Percentiles rank a stretch among this genome's conserved stretches.
These are phyloP conservation scores for Zalerion maritima DNA, from an alignment of 495 filamentous ascomycete species.

Conservation along the genomic window DNA sequence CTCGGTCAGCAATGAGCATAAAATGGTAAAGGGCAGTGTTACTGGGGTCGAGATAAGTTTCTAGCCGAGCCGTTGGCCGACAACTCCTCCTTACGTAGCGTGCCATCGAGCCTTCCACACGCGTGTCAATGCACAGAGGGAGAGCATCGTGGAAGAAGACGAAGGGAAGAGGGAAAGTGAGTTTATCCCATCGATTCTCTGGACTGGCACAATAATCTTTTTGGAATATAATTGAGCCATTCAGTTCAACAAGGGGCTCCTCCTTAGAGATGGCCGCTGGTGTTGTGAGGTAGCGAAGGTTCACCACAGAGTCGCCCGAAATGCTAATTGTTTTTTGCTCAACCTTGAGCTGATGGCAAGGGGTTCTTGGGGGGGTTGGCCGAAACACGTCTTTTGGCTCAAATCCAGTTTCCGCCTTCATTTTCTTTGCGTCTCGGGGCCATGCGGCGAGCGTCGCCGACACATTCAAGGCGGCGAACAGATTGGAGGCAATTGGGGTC, in stretches of 20 bases:
- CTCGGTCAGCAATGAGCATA: slow-evolving; percentile 68
- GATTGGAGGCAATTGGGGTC: slow-evolving; percentile 43
- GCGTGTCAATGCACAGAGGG: slow-evolving; percentile 82
- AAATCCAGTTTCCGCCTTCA: slow-evolving; percentile 29
- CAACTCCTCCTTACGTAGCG: slow-evolving; percentile 84
- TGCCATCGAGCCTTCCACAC: slow-evolving; percentile 65
- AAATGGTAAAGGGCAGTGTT: slow-evolving; percentile 68
- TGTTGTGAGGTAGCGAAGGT: slow-evolving; percentile 56
- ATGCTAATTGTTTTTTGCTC: slow-evolving; percentile 31
- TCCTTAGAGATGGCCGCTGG: slow-evolving; percentile 43
- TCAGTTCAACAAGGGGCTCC: slow-evolving; percentile 69
- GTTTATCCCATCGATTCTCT: slow-evolving; percentile 57
- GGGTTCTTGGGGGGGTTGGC: slow-evolving; percentile 21
- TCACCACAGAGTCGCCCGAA: slow-evolving; percentile 28
- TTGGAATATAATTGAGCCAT: slow-evolving; percentile 68
- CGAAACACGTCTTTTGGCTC: slow-evolving; percentile 36
- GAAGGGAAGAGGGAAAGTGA: slow-evolving; percentile 69
- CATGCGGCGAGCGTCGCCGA: slow-evolving; percentile 54
- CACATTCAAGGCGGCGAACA: slow-evolving; percentile 53
- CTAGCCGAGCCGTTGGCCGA: slow-evolving; percentile 65
- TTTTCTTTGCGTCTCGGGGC: slow-evolving; percentile 47
- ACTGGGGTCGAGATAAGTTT: slow-evolving; percentile 67
- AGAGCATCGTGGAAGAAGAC: slow-evolving; percentile 72
- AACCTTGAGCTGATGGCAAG: slow-evolving; percentile 22
- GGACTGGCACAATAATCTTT: slow-evolving; percentile 60